Conservation (phyloP, 2,329 filamentous ascomycete genomes). For the Ceratocystis diversiconidia region DNA sequence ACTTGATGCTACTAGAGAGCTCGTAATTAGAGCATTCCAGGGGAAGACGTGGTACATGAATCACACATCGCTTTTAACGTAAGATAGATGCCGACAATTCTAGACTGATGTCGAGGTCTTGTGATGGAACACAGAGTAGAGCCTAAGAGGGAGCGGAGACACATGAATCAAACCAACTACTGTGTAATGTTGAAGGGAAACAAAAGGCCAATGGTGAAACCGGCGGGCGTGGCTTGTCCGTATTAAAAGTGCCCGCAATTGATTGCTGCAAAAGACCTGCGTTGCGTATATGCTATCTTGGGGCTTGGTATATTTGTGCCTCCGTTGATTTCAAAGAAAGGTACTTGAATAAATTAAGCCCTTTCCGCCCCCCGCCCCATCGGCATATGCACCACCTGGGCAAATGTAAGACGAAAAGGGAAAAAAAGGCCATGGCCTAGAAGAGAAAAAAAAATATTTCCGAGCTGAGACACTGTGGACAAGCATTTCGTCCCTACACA, state of each 20-base stretch:
- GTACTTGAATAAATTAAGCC: background rate
- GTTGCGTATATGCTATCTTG: too few species aligned
- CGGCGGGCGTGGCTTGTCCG: background rate
- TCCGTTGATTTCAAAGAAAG: background rate
- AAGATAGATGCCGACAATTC: background rate
- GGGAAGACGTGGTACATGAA: background rate
- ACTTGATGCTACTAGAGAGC: background rate
- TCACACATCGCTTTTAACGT: background rate
- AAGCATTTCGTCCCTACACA: slow-evolving; percentile 1
- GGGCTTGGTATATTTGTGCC: too few species aligned
- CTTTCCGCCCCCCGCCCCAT: background rate
- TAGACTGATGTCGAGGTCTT: background rate
- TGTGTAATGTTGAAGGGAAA: background rate
- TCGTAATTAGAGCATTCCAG: background rate
- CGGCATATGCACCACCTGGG: background rate
- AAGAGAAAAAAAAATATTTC: background rate
- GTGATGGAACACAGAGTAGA: background rate
- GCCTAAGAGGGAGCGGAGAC: background rate
- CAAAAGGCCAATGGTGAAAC: background rate
- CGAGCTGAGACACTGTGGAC: background rate
- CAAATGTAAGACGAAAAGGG: background rate
- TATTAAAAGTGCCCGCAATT: background rate
- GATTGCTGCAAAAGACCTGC: background rate
- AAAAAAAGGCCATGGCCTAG: background rate
- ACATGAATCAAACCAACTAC: background rate